Base-by-base conservation (phyloP, 176 grass and related monocot genomes). In the Puccinellia tenuiflora region DNA sequence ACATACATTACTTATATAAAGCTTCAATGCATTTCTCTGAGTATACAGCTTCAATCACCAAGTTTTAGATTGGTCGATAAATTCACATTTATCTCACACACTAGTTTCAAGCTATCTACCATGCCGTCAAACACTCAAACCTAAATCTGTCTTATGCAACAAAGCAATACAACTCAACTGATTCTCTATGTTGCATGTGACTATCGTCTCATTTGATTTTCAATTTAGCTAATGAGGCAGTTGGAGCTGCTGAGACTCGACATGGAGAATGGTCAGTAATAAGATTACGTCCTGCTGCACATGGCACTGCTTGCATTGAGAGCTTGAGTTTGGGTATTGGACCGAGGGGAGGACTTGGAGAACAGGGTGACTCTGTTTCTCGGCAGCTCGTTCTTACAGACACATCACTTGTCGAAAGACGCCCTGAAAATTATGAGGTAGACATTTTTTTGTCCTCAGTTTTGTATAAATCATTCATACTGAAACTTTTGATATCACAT, bases 181-280 rank as follows among this genome's bases (percentile, higher is more conserved):
- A 60, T 40, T 70, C 76, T 82, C 17, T 80, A 34, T 84, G 37
- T 47, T 81, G 18, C 22, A 38, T 81, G 77, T 46, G 50, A 68
- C 52, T 64, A 33, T 85, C 52, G 3, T 77, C 65, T 82, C 76
- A 33, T 92, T 78, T 81, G 38, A 77, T 90, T 83, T 85, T 80
- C 79, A 86, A 81, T 80, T 31, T 59, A 99, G 96, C 93, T 53
- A 96, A 90, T 45, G 96, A 99, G 73, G 96, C 93, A 38, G 96
- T 99, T 92, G 96, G 96, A 88, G 93, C 96, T 75, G 79, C 94
- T 87, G 96, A 99, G 86, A 90, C 85, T 22, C 96, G 92, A 69
- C 92, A 92, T 84, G 96, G 93, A 82, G 96, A 88, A 86, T 99
- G 96, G 96, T 99, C 93, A 66, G 96, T 99, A 17, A 96, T 90